Conservation (phyloP, 108 stramenopile species). For the Cyclotella sp. region DNA sequence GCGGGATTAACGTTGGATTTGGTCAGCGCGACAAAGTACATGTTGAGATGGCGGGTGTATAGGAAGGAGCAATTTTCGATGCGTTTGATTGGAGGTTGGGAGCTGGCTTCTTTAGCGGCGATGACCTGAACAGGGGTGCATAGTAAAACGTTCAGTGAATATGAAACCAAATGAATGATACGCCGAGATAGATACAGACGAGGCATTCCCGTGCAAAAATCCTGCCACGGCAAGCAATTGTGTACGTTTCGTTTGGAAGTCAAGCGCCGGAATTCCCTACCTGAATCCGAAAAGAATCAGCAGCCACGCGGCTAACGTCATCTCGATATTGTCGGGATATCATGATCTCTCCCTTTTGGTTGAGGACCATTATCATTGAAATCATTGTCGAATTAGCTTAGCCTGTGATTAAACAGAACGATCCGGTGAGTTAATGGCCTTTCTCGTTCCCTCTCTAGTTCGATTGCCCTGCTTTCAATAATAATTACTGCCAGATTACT, state of each 20-base stretch:
- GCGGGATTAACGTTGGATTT: constrained; percentile 97
- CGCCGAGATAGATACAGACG: too few relatives aligned
- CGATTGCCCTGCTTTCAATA: too few relatives aligned
- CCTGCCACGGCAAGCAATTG: too few relatives aligned
- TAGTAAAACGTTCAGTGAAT: too few relatives aligned
- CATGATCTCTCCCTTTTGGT: constrained; percentile 94
- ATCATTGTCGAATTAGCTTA: constrained; percentile 67
- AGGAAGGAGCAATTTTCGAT: constrained; percentile 97
- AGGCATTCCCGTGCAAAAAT: neutral
- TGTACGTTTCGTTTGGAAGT: neutral
- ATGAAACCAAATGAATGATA: too few relatives aligned
- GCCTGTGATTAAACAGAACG: too few relatives aligned
- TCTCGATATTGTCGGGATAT: constrained; percentile 93
- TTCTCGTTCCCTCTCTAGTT: too few relatives aligned
- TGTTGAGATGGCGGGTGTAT: constrained; percentile 95
- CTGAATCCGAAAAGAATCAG: constrained; percentile 91
- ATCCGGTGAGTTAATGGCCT: too few relatives aligned
- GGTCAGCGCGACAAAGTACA: constrained; percentile 98
- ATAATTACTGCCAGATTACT: too few relatives aligned
- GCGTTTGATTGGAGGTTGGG: constrained; percentile 92
- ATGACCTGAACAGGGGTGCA: constrained; percentile 78
- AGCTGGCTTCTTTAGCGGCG: constrained; percentile 95
- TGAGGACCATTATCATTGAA: constrained; percentile 91
- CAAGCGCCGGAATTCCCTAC: constrained; percentile 34
- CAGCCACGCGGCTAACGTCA: constrained; percentile 87